A percentile compares a stretch with the other conserved stretches of the same genome.
Evolutionary conservation across 352 stramenopile genomes (phyloP).

Genomic region (Phytophthora tubulina): DNA sequence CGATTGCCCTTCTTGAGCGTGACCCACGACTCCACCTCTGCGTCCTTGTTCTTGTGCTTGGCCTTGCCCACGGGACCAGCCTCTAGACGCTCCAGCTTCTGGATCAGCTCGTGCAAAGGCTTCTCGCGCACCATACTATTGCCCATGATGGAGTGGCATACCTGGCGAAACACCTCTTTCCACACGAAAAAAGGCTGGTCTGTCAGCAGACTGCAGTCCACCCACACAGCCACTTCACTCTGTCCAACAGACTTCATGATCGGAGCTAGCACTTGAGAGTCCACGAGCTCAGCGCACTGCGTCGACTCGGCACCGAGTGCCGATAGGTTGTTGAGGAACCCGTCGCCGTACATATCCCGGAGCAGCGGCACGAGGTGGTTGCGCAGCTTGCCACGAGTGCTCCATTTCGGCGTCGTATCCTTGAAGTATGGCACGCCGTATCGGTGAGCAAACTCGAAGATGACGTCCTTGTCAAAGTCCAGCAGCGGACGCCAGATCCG

Average conservation of each 20-base stretch:
- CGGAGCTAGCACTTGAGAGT: constrained; percentile 60
- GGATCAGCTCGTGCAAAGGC: constrained; percentile 78
- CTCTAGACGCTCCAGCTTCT: constrained; percentile 67
- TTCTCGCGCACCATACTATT: constrained; percentile 90
- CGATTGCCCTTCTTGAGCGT: constrained; percentile 88
- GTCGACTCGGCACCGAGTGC: constrained; percentile 82
- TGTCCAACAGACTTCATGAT: constrained; percentile 70
- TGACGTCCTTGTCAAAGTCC: constrained; percentile 93
- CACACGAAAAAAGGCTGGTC: constrained; percentile 87
- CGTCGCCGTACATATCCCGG: constrained; percentile 95
- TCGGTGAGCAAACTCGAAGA: constrained; percentile 96
- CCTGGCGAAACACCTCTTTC: constrained; percentile 86
- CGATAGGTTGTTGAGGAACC: constrained; percentile 86
- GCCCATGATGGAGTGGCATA: constrained; percentile 85
- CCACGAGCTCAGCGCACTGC: constrained; percentile 78
- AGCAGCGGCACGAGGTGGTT: constrained; percentile 95
- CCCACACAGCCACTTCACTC: constrained; percentile 76
- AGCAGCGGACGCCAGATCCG: constrained; percentile 94
- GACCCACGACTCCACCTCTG: constrained; percentile 72
- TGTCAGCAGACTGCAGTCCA: constrained; percentile 64
- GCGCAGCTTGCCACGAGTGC: constrained; percentile 96
- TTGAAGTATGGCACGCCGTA: constrained; percentile 98
- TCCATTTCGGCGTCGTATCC: constrained; percentile 97
- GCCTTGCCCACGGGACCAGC: constrained; percentile 31
- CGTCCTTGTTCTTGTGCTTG: constrained; percentile 55